Conservation (phyloP, 2,329 filamentous ascomycete genomes). For the Decorospora gaudefroyi region DNA sequence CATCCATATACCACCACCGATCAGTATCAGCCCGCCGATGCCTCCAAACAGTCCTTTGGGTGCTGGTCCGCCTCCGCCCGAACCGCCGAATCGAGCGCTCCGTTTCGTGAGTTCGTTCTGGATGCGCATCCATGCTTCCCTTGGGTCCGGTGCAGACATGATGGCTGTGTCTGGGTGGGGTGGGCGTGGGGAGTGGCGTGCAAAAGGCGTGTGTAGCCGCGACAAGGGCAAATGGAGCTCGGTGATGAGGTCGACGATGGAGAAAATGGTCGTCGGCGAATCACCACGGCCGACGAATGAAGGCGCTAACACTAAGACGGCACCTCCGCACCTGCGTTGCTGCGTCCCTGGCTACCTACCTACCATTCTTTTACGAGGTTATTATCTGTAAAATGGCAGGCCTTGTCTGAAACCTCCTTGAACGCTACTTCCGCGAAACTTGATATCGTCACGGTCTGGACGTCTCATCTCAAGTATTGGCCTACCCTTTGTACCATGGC, state of each 20-base stretch:
- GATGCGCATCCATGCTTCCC: conserved; percentile 68
- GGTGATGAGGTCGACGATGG: conserved; percentile 38
- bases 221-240: conserved; percentile 22
- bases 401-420: conserved; percentile 1
- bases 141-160: conserved; percentile 58
- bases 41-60: conserved; percentile 61
- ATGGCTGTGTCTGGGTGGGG: conserved; percentile 19
- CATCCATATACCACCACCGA: conserved; percentile 59
- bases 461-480: conserved; percentile 18
- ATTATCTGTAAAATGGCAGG: background rate
- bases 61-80: conserved; percentile 52
- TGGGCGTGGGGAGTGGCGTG: conserved; percentile 43
- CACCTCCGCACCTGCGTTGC: conserved; percentile 14
- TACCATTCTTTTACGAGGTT: background rate
- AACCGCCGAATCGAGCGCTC: conserved; percentile 53
- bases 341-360: too few species aligned
- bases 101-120: conserved; percentile 62
- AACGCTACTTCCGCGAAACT: background rate
- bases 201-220: conserved; percentile 36
- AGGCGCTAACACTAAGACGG: conserved; percentile 26
- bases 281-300: conserved; percentile 28
- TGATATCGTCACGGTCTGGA: conserved; percentile 6
- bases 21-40: conserved; percentile 57
- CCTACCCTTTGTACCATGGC: conserved; percentile 15
- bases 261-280: conserved; percentile 37